phyloP scores from a whole-genome alignment of 2,329 filamentous ascomycete genomes.

The Aspergillus fijiensis region DNA sequence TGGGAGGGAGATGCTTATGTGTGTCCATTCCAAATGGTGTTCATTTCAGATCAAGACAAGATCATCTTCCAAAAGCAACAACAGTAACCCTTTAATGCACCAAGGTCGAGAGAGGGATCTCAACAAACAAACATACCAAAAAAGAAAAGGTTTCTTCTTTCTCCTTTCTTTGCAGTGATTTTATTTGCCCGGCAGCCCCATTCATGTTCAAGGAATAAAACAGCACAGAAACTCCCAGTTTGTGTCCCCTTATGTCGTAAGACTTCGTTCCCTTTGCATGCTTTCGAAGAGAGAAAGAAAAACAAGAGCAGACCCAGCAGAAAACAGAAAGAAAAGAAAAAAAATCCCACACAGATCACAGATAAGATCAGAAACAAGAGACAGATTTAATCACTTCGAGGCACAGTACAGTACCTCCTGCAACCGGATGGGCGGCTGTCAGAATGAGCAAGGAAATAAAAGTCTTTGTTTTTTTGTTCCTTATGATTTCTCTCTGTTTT shows the following conservation, averaged over 20 bases:
- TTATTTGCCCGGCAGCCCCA: background rate
- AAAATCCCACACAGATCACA: too few species aligned
- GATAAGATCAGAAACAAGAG: background rate
- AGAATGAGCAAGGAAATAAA: background rate
- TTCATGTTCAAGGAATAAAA: background rate
- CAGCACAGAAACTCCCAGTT: background rate
- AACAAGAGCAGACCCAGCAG: background rate
- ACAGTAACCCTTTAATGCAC: background rate
- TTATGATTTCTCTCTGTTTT: background rate
- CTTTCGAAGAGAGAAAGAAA: background rate
- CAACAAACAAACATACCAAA: background rate
- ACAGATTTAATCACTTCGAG: background rate
- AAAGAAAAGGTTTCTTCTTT: background rate
- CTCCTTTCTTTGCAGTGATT: background rate
- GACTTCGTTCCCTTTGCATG: background rate
- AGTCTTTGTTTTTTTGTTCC: background rate
- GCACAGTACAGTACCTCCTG: too few species aligned
- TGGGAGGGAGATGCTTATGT: too few species aligned
- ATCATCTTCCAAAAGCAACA: background rate
- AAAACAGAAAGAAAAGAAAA: background rate
- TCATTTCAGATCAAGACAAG: too few species aligned
- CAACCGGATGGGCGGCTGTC: background rate
- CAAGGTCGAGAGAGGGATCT: background rate
- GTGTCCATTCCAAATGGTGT: too few species aligned
- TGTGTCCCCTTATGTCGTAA: background rate